A percentile compares a stretch with the other conserved stretches of the same genome.
phyloP scores from a whole-genome alignment of 345 rosid species.

The Limnanthes douglasii region DNA sequence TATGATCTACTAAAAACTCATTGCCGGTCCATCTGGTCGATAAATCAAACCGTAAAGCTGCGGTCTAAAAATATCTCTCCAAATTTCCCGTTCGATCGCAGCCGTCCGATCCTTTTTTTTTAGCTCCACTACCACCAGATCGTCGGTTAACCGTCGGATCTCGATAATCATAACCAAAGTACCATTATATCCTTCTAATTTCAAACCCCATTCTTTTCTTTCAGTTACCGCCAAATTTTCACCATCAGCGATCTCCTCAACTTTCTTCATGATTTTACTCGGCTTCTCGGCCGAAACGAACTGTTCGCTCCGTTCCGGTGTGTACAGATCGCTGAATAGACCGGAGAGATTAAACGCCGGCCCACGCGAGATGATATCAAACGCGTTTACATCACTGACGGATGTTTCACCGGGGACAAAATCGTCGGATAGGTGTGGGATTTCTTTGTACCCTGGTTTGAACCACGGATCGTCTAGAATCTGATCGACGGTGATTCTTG shows the following conservation, averaged over 20 bases:
- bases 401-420: conserved; percentile 36
- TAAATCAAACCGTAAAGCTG: conserved; percentile 19
- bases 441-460: conserved; percentile 27
- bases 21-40: conserved; percentile 13
- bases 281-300: conserved; percentile 37
- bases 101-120: conserved; percentile 20
- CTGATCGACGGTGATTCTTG: conserved; percentile 69
- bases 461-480: conserved; percentile 72
- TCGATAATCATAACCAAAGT: conserved; percentile 26
- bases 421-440: conserved; percentile 23
- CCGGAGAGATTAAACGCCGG: conserved; percentile 75
- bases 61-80: conserved; percentile 42
- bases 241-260: conserved; percentile 23
- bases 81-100: conserved; percentile 14
- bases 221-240: conserved; percentile 19
- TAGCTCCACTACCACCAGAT: conserved; percentile 47
- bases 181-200: conserved; percentile 38
- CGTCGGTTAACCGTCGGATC: conserved; percentile 40
- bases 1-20: no score
- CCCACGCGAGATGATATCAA: conserved; percentile 70
- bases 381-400: conserved; percentile 53
- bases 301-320: conserved; percentile 20
- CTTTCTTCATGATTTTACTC: conserved; percentile 23
- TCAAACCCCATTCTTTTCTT: conserved; percentile 20
- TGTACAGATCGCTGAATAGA: conserved; percentile 19